Percentiles rank a stretch among this genome's conserved stretches.
Evolutionary conservation across 176 grass and related monocot genomes (phyloP).

Genomic region (Guadua angustifolia): DNA sequence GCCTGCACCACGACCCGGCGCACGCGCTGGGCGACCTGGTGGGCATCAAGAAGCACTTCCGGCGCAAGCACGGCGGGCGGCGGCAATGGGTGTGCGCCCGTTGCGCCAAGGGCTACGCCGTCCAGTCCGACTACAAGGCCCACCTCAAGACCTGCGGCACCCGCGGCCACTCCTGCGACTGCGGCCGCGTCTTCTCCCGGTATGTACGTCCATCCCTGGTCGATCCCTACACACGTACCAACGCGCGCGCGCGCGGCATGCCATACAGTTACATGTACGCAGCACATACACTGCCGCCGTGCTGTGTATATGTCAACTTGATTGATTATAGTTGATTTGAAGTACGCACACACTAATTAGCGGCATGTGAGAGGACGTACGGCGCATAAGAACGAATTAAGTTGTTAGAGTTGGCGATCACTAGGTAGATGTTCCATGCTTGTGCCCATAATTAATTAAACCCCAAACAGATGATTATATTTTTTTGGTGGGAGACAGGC

Average conservation of each 20-base stretch:
- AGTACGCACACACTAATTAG: background rate
- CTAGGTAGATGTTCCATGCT: background rate
- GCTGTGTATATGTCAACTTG: background rate
- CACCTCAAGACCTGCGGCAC: constrained; percentile 98
- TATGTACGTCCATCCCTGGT: background rate
- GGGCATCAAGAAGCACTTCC: constrained; percentile 93
- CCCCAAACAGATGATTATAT: background rate
- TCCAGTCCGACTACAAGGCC: constrained; percentile 96
- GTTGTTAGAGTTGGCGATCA: background rate
- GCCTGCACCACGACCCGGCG: constrained; percentile 83
- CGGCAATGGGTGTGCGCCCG: constrained; percentile 81
- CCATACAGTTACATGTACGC: background rate
- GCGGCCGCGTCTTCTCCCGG: constrained; percentile 88
- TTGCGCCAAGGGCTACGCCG: constrained; percentile 85
- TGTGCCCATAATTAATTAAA: background rate
- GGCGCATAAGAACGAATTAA: background rate
- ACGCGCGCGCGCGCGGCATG: no score
- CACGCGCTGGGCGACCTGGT: constrained; percentile 90
- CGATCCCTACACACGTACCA: background rate
- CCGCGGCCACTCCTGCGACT: constrained; percentile 90
- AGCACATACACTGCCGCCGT: background rate
- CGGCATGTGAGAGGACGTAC: background rate
- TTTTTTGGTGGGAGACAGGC: constrained; percentile 36
- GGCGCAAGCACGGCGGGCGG: constrained; percentile 81
- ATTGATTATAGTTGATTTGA: background rate